Percentiles rank a stretch among this genome's conserved stretches.
phyloP scores from a whole-genome alignment of 129 eudicot genomes.

The Artemisia tridentata region DNA sequence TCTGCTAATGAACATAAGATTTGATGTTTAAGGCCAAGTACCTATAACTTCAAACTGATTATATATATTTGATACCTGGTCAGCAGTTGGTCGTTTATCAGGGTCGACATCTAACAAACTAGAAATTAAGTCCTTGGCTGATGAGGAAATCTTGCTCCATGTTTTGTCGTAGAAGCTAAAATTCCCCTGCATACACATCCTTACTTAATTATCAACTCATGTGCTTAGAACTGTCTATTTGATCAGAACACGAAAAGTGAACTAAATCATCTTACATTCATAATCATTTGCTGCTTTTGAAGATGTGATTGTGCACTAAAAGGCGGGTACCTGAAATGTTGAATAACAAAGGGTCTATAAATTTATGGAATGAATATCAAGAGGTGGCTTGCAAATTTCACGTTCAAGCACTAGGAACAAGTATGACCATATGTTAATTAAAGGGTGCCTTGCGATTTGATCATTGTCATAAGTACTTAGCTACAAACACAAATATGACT shows the following conservation, averaged over 20 bases:
- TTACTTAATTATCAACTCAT: neutral
- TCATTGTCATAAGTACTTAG: too few species aligned
- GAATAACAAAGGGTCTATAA: too few species aligned
- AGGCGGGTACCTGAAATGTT: constrained; percentile 71
- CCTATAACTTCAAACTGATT: neutral
- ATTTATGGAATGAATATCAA: too few species aligned
- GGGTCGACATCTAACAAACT: constrained; percentile 69
- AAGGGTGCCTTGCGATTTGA: too few species aligned
- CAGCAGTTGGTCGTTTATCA: constrained; percentile 62
- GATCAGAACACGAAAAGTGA: neutral
- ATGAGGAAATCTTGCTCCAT: constrained; percentile 80
- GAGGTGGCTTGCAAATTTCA: too few species aligned
- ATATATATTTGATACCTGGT: constrained; percentile 42
- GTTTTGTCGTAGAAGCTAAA: constrained; percentile 80
- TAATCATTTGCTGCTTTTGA: constrained; percentile 82
- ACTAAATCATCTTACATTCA: constrained; percentile 40
- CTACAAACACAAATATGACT: neutral
- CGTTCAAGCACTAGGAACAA: too few species aligned
- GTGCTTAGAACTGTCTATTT: neutral
- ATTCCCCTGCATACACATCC: constrained; percentile 45
- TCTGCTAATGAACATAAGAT: neutral
- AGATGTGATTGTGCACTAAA: constrained; percentile 68
- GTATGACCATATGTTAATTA: too few species aligned
- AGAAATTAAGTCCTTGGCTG: constrained; percentile 69
- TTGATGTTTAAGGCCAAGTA: constrained; percentile 8